These are phyloP conservation scores for Fusarium globosum DNA, from an alignment of 2,329 filamentous ascomycete genomes.

Conservation along the genomic window DNA sequence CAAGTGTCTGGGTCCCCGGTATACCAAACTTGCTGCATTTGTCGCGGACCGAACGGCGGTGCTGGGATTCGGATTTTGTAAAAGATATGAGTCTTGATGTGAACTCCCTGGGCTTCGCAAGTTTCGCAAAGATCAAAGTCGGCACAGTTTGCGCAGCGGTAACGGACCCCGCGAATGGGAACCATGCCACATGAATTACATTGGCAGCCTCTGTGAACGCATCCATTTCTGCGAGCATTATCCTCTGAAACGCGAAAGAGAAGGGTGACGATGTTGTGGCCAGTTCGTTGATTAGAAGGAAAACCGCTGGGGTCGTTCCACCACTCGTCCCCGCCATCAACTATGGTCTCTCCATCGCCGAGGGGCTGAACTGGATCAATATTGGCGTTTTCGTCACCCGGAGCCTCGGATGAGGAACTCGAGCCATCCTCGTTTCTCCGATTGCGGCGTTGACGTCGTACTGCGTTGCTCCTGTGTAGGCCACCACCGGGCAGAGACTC, in stretches of 20 bases:
- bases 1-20: conserved; percentile 84
- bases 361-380: conserved; percentile 44
- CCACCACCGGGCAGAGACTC: conserved; percentile 46
- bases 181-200: conserved; percentile 90
- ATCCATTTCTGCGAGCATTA: conserved; percentile 86
- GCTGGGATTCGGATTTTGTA: conserved; percentile 95
- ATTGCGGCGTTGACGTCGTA: conserved; percentile 62
- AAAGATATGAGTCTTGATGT: conserved; percentile 93
- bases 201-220: conserved; percentile 90
- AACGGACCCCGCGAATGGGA: conserved; percentile 91
- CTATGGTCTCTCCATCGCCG: conserved; percentile 54
- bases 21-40: conserved; percentile 87
- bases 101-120: conserved; percentile 82
- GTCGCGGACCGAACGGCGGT: conserved; percentile 82
- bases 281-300: conserved; percentile 62
- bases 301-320: conserved; percentile 58
- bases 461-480: conserved; percentile 74
- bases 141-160: conserved; percentile 93
- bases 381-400: conserved; percentile 59
- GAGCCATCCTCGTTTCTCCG: conserved; percentile 53
- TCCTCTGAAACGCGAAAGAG: conserved; percentile 95
- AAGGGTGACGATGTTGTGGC: conserved; percentile 85
- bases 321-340: conserved; percentile 62
- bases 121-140: conserved; percentile 96
- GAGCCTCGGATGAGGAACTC: conserved; percentile 55